Base-by-base conservation (phyloP, 176 grass and related monocot species). In the Ampelocalamus luodianensis region DNA sequence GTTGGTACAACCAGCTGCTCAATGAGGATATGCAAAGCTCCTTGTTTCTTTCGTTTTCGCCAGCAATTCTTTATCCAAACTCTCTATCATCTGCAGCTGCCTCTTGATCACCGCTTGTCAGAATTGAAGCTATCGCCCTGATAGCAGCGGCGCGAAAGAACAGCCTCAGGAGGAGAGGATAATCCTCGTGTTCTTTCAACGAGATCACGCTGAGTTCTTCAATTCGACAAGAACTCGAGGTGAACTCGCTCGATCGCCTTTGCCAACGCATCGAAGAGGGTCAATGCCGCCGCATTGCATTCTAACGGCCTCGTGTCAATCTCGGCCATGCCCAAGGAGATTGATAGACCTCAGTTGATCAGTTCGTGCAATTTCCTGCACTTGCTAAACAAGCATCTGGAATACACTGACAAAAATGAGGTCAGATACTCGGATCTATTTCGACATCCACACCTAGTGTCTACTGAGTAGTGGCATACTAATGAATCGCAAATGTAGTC, bases 231-330 rank as follows among this genome's bases (percentile, higher is more conserved):
- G n/a, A n/a, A n/a, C n/a, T n/a, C n/a, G n/a, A n/a, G n/a, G n/a
- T n/a, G n/a, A n/a, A n/a, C n/a, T n/a, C n/a, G n/a, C n/a, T n/a
- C n/a, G n/a, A 5, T 83, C 73, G 9, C 39, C 29, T 54, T 39
- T 69, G 78, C 69, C n/a, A n/a, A n/a, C n/a, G n/a, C n/a, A n/a
- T 88, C 86, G 77, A 91, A 91, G 29, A 81, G 50, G 13, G 37
- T 71, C 77, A 84, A 6, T 17, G 83, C 70, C 8, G 39, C 42
- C 56, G n/a, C n/a, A n/a, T n/a, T 81, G 83, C 59, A 84, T 4
- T 89, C 76, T 34, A 86, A 69, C 8, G 83, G 89, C 17, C 87
- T 89, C 1, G 79, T 78, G 83, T 89, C 83, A 23, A 89, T 82
- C 40, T 87, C 89, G 24, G 86, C 89, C 92, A 91, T 90, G 40